These are phyloP conservation scores for Kodamaea lidongshanica DNA, from an alignment of 805 yeast genomes.

Conservation along the genomic window DNA sequence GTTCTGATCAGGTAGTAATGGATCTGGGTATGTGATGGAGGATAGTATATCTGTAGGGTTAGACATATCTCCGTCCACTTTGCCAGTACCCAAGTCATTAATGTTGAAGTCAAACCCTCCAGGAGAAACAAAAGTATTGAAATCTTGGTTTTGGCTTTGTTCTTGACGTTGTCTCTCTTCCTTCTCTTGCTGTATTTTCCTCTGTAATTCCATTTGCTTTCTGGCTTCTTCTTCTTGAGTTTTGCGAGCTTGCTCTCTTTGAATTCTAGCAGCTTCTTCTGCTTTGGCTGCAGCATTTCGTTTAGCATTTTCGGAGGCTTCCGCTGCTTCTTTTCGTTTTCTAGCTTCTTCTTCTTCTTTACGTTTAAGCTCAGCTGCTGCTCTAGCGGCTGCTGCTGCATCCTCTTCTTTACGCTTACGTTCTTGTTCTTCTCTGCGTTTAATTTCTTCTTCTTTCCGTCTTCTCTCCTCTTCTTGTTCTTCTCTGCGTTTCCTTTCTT, in stretches of 20 bases:
- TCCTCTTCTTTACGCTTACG: slow-evolving; percentile 11
- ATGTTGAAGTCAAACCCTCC: slow-evolving; percentile 23
- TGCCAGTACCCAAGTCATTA: slow-evolving; percentile 13
- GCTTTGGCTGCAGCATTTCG: slow-evolving; percentile 10
- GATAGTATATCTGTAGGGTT: slow-evolving; percentile 30
- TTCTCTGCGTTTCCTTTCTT: slow-evolving; percentile 16
- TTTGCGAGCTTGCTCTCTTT: slow-evolving; percentile 14
- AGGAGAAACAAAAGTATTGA: slow-evolving; percentile 18
- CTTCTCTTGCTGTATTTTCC: slow-evolving; percentile 10
- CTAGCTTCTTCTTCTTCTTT: slow-evolving; percentile 11
- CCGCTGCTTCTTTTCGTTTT: slow-evolving; percentile 12
- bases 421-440: slow-evolving; percentile 13
- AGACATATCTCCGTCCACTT: slow-evolving; percentile 18
- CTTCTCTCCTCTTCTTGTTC: slow-evolving; percentile 17
- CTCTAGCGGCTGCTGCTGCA: slow-evolving; percentile 12
- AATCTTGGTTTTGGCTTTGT: slow-evolving; percentile 9
- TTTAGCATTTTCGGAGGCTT: no score
- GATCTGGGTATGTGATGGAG: slow-evolving; percentile 20
- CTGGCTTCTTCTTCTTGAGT: slow-evolving; percentile 12
- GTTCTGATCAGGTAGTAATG: slow-evolving; percentile 4
- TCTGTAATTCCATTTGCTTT: slow-evolving; percentile 11
- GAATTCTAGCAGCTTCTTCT: slow-evolving; percentile 10
- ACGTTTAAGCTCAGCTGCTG: slow-evolving; percentile 6
- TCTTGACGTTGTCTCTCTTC: slow-evolving; percentile 12
- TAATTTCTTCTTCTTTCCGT: slow-evolving; percentile 13